A percentile compares a stretch with the other conserved stretches of the same genome.
Evolutionary conservation across 225 moss, liverwort and hornwort species (phyloP).

Genomic region (Lunularia cruciata): DNA sequence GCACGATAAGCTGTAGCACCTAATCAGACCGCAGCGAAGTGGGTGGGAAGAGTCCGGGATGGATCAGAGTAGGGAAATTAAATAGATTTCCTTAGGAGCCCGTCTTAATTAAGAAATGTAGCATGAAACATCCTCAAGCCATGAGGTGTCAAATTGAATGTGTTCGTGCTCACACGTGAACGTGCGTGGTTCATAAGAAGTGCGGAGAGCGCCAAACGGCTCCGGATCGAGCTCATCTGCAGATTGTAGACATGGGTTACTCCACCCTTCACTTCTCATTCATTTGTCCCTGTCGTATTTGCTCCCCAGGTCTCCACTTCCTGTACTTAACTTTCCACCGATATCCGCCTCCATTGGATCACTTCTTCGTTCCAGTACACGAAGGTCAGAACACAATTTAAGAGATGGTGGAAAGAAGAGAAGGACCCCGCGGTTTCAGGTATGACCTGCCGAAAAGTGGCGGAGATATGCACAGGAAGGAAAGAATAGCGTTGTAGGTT

Average conservation of each 20-base stretch:
- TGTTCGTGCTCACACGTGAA: slow-evolving; percentile 4
- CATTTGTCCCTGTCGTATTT: too few relatives aligned
- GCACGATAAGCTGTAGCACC: not conserved
- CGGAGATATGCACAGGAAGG: too few relatives aligned
- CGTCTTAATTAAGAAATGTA: not conserved
- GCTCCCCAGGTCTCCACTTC: too few relatives aligned
- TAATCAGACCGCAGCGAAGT: not conserved
- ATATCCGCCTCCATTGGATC: too few relatives aligned
- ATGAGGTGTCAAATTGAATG: not conserved
- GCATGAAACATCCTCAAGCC: not conserved
- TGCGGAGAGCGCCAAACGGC: slow-evolving; percentile 1
- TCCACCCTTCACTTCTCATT: not conserved
- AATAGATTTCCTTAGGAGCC: not conserved
- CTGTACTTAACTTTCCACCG: too few relatives aligned
- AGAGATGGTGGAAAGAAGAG: too few relatives aligned
- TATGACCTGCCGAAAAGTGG: too few relatives aligned
- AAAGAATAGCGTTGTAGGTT: too few relatives aligned
- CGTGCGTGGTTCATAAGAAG: not conserved
- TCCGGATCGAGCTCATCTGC: not conserved
- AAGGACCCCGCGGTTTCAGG: too few relatives aligned
- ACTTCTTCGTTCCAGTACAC: too few relatives aligned
- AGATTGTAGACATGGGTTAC: not conserved
- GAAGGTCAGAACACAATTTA: too few relatives aligned
- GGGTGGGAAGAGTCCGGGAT: not conserved
- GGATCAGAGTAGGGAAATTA: not conserved